A percentile compares a stretch with the other conserved stretches of the same genome.
These are phyloP conservation scores for Peronospora farinosa DNA, from an alignment of 352 stramenopile genomes.

Conservation along the genomic window DNA sequence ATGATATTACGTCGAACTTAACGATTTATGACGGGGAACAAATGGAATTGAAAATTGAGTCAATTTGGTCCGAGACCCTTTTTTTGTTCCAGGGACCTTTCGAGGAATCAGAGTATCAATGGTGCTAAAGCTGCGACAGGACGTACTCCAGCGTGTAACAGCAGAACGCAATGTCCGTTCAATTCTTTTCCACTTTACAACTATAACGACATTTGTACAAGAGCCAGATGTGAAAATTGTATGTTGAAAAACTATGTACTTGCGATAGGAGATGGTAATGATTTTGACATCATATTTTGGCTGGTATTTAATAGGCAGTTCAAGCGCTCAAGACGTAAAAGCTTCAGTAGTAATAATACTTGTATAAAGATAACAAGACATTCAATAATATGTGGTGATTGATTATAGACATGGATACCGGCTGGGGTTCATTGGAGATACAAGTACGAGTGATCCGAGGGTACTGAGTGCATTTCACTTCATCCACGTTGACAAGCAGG, in stretches of 20 bases:
- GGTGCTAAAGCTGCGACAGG: too few relatives aligned
- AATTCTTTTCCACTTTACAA: slow-evolving; percentile 46
- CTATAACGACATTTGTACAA: too few relatives aligned
- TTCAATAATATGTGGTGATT: not conserved
- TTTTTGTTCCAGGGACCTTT: too few relatives aligned
- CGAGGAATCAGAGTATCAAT: too few relatives aligned
- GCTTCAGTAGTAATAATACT: too few relatives aligned
- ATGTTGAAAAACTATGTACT: not conserved
- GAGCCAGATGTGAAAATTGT: slow-evolving; percentile 22
- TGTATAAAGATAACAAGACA: not conserved
- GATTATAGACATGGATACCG: slow-evolving; percentile 34
- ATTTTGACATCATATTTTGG: slow-evolving; percentile 5
- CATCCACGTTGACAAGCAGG: not conserved
- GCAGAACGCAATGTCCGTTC: slow-evolving; percentile 40
- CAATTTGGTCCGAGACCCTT: too few relatives aligned
- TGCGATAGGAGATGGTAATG: too few relatives aligned
- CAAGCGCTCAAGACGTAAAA: slow-evolving; percentile 25
- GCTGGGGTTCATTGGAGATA: slow-evolving; percentile 29
- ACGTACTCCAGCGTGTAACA: slow-evolving; percentile 21
- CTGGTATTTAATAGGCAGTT: slow-evolving; percentile 13
- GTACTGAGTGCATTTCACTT: slow-evolving; percentile 23
- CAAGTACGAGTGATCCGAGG: not conserved
- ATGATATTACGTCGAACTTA: not conserved
- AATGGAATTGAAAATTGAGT: too few relatives aligned
- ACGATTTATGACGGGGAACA: too few relatives aligned